Evolutionary conservation across 441 rosid genomes (phyloP).

Genomic region (Arabidopsis lyrata): DNA sequence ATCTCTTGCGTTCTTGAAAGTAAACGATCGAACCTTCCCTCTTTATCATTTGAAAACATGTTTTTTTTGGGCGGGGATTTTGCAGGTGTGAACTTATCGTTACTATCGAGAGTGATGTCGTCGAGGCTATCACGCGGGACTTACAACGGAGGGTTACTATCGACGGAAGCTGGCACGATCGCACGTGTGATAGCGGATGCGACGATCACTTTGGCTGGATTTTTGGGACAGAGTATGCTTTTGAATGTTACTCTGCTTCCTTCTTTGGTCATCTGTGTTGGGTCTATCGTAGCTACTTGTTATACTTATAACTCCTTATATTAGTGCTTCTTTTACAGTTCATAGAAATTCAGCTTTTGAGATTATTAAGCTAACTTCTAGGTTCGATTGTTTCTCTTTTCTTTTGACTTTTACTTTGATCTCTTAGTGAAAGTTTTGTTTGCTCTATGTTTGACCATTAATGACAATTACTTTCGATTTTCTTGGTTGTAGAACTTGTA

Average conservation of each 20-base stretch:
- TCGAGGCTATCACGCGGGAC: constrained; percentile 97
- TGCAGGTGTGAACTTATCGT: constrained; percentile 88
- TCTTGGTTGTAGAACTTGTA: neutral
- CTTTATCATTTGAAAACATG: neutral
- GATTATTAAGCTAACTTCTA: neutral
- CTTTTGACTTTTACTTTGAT: neutral
- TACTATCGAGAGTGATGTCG: constrained; percentile 93
- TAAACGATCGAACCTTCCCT: neutral
- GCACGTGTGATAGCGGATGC: constrained; percentile 93
- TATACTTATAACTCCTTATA: constrained; percentile 87
- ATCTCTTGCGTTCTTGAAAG: constrained; percentile 9
- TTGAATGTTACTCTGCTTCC: constrained; percentile 87
- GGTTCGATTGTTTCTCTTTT: neutral
- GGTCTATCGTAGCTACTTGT: constrained; percentile 81
- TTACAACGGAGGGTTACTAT: constrained; percentile 90
- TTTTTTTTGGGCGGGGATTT: neutral
- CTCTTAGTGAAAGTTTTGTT: neutral
- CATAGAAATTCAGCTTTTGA: neutral
- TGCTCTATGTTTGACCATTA: neutral
- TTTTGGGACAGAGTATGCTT: constrained; percentile 69
- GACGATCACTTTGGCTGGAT: constrained; percentile 89
- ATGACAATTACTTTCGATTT: neutral
- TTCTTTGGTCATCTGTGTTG: constrained; percentile 68
- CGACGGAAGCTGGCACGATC: constrained; percentile 95
- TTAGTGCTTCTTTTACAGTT: constrained; percentile 45